phyloP scores from a whole-genome alignment of 2,329 filamentous ascomycete genomes.

The Paramyrothecium roridum region DNA sequence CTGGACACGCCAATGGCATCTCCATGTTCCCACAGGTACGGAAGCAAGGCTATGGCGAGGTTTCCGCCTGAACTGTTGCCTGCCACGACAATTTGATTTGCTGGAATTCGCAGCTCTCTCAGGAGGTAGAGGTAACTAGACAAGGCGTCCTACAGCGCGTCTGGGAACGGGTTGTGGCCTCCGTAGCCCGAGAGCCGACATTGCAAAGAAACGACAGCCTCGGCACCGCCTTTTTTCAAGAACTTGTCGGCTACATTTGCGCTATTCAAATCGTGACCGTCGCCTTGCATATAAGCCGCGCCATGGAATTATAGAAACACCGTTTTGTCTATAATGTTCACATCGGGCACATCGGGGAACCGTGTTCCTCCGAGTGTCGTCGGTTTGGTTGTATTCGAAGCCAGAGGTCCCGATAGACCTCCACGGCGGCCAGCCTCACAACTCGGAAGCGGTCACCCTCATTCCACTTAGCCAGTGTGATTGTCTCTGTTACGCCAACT shows the following conservation, averaged over 20 bases:
- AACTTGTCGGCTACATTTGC: slow-evolving; percentile 17
- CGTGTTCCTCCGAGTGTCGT: slow-evolving; percentile 12
- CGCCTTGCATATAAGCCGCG: slow-evolving; percentile 24
- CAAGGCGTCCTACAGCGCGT: slow-evolving; percentile 25
- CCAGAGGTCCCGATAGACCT: slow-evolving; percentile 4
- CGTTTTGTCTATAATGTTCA: not conserved
- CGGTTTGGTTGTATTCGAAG: slow-evolving; percentile 5
- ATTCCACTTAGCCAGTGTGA: slow-evolving; percentile 16
- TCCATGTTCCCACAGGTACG: slow-evolving; percentile 18
- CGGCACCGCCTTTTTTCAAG: slow-evolving; percentile 10
- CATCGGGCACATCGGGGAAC: slow-evolving; percentile 7
- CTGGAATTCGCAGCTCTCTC: slow-evolving; percentile 14
- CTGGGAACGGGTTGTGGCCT: slow-evolving; percentile 19
- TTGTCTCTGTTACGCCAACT: slow-evolving; percentile 5
- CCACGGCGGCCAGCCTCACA: slow-evolving; percentile 6
- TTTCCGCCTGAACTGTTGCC: slow-evolving; percentile 29
- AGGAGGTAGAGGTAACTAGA: slow-evolving; percentile 23
- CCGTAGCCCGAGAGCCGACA: slow-evolving; percentile 20
- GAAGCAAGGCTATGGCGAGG: slow-evolving; percentile 22
- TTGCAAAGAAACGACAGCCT: slow-evolving; percentile 21
- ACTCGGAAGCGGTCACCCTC: slow-evolving; percentile 17
- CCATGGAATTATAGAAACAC: slow-evolving; percentile 25
- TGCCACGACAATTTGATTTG: slow-evolving; percentile 20
- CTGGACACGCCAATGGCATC: not conserved
- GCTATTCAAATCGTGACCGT: slow-evolving; percentile 21